A percentile compares a stretch with the other conserved stretches of the same genome.
phyloP scores from a whole-genome alignment of 2,329 filamentous ascomycete species.

The Calonectria pteridis region DNA sequence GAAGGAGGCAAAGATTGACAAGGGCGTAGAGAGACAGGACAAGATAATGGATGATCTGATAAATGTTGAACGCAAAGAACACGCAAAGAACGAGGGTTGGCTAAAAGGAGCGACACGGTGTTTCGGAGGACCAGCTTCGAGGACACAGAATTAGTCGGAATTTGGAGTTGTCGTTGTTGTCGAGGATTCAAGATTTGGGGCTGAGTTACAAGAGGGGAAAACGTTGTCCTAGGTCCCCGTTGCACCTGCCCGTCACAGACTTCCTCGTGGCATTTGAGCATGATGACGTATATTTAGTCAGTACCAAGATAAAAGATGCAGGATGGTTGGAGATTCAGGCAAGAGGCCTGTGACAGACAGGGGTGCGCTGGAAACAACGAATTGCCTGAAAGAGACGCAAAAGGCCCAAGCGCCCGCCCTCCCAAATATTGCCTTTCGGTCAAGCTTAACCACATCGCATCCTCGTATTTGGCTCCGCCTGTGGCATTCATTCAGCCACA shows the following conservation, averaged over 20 bases:
- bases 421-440: background rate
- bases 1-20: slow-evolving; percentile 12
- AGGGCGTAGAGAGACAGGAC: background rate
- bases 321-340: background rate
- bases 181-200: background rate
- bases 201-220: background rate
- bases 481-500: background rate
- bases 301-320: background rate
- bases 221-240: background rate
- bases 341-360: background rate
- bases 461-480: background rate
- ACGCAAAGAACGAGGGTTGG: background rate
- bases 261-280: background rate
- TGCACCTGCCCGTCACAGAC: background rate
- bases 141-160: background rate
- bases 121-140: slow-evolving; percentile 6
- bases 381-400: background rate
- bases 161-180: background rate
- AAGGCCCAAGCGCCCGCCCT: background rate
- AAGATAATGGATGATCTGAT: background rate
- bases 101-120: background rate
- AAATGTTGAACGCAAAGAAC: background rate
- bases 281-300: background rate
- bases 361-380: background rate
- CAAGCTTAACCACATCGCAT: background rate